Base-by-base conservation (phyloP, 345 rosid species). In the Streptanthus diversifolius region DNA sequence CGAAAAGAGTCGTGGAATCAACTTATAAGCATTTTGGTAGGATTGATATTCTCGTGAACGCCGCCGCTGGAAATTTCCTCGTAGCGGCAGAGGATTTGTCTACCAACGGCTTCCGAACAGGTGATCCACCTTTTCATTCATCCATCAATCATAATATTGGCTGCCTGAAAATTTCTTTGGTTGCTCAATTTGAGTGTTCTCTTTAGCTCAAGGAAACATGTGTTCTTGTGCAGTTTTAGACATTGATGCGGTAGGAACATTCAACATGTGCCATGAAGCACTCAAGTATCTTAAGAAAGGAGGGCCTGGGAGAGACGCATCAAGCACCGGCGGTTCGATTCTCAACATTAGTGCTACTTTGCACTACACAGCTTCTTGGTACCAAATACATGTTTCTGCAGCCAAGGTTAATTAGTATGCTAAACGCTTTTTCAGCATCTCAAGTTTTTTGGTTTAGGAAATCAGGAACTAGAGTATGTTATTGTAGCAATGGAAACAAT, bases 41-140 rank as follows among this genome's bases (percentile, higher is more conserved):
- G 75, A 63, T 90, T 55, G 93, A 90, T 64, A 68, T 90, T 61
- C 91, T 90, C 77, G 88, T 88, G 52, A 90, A 88, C 73, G 82
- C 88, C 43, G 96, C 96, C 8, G 96, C 96, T 63, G 96, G 96
- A 1, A 90, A 90, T 80, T 90, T 90, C 70, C 85, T 90, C 2
- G 91, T 68, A 0, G 77, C 91, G 0, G 83, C 96, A 2, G 96
- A 90, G 81, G 96, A 90, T 82, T 82, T 90, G 78, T 85, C 96
- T 12, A 82, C 96, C 39, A 90, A 90, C 37, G 96, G 96, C 15
- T 90, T 90, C 77, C 77, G 83, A 73, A 90, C 96, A 82, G 96
- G 96, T 88, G 48, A 14, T 72, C 18, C 25, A 1, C 36, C 7
- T 14, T 12, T 41, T 37, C 35, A 15, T 14, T n/a, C 36, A 0